Evolutionary conservation across 768 basidiomycete genomes (phyloP).

Genomic region (Hysterangium stoloniferum): DNA sequence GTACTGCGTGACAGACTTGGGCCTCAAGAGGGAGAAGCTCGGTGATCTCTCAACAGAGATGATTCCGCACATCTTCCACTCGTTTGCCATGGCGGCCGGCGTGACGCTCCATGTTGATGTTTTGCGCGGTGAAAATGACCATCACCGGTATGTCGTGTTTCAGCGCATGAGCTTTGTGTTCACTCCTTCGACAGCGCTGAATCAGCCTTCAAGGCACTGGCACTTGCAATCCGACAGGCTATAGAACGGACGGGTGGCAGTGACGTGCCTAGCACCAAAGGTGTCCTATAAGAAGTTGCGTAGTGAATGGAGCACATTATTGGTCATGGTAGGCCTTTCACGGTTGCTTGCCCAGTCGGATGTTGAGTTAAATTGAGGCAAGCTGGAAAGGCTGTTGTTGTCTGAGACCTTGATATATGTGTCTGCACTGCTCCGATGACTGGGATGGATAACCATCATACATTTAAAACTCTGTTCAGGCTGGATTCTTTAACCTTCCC

Average conservation of each 20-base stretch:
- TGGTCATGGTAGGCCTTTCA: too few relatives aligned
- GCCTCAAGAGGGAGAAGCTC: conserved; percentile 81
- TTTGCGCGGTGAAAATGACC: conserved; percentile 92
- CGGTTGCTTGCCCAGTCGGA: too few relatives aligned
- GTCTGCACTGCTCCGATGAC: too few relatives aligned
- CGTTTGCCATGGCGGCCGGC: conserved; percentile 94
- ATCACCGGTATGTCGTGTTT: conserved; percentile 70
- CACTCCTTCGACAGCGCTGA: conserved; percentile 56
- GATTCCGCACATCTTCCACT: conserved; percentile 96
- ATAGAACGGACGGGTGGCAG: conserved; percentile 80
- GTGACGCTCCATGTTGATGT: conserved; percentile 93
- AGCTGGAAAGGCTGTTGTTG: too few relatives aligned
- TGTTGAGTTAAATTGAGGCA: too few relatives aligned
- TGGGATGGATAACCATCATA: too few relatives aligned
- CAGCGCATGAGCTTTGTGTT: background rate
- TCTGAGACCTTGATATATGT: too few relatives aligned
- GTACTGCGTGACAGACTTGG: conserved; percentile 88
- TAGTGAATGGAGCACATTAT: too few relatives aligned
- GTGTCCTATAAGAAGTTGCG: conserved; percentile 70
- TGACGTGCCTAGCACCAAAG: conserved; percentile 96
- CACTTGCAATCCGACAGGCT: conserved; percentile 92
- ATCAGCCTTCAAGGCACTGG: conserved; percentile 96
- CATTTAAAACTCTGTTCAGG: too few relatives aligned
- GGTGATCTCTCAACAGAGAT: conserved; percentile 96
- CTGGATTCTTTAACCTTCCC: too few relatives aligned